phyloP scores from a whole-genome alignment of 2,329 filamentous ascomycete genomes.

The Pseudogymnoascus sp. region DNA sequence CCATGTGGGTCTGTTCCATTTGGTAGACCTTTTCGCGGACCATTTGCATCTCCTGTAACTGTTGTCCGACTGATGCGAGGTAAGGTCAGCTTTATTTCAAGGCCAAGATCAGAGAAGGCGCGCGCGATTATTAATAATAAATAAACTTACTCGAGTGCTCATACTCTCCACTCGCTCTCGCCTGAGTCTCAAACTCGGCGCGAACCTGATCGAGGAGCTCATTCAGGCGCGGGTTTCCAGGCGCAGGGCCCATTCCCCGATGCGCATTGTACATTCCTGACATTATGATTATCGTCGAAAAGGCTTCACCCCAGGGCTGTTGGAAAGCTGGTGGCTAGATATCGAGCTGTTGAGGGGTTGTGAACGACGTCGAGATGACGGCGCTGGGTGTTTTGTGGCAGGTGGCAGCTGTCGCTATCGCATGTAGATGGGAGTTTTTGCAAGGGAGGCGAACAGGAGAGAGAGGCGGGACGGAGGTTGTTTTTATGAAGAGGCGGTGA shows the following conservation, averaged over 20 bases:
- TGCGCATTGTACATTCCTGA: slow-evolving; percentile 77
- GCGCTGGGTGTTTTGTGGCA: not conserved
- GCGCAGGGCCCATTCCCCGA: slow-evolving; percentile 69
- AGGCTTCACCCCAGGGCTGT: not conserved
- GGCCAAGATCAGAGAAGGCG: not conserved
- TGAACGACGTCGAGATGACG: not conserved
- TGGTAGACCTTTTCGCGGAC: slow-evolving; percentile 89
- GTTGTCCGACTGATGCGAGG: slow-evolving; percentile 63
- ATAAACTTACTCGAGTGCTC: slow-evolving; percentile 80
- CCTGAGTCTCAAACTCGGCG: slow-evolving; percentile 80
- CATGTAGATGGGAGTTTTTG: not conserved
- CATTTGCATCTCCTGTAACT: slow-evolving; percentile 91
- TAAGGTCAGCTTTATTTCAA: not conserved
- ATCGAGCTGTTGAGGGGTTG: not conserved
- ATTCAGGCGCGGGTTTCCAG: slow-evolving; percentile 60
- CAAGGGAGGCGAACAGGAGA: not conserved
- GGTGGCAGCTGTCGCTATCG: not conserved
- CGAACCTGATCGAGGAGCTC: slow-evolving; percentile 89
- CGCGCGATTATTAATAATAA: not conserved
- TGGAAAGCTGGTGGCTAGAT: not conserved
- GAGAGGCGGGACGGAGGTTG: not conserved
- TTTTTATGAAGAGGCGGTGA: not conserved
- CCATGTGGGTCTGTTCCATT: slow-evolving; percentile 82
- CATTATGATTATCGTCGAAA: slow-evolving; percentile 32
- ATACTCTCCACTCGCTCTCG: slow-evolving; percentile 73